These are phyloP conservation scores for Pulchroboletus neoregius DNA, from an alignment of 1,284 basidiomycete genomes.

Conservation along the genomic window DNA sequence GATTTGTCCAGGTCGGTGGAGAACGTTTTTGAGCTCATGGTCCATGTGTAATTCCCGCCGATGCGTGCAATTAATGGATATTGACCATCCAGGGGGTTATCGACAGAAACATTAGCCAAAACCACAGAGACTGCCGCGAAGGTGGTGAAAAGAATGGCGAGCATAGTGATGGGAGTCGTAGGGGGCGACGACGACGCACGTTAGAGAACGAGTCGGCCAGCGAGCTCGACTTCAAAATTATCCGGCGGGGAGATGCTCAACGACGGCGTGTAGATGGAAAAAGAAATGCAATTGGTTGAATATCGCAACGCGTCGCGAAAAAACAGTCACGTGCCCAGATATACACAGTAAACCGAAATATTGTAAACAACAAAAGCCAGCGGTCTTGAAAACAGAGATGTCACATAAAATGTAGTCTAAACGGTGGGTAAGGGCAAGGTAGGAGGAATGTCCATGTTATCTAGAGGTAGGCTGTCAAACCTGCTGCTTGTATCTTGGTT, in stretches of 20 bases:
- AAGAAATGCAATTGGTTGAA: slow-evolving; percentile 17
- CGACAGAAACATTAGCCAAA: slow-evolving; percentile 44
- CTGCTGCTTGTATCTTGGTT: slow-evolving; percentile 71
- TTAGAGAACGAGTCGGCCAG: slow-evolving; percentile 55
- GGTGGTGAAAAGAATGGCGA: slow-evolving; percentile 54
- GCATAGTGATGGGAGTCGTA: slow-evolving; percentile 55
- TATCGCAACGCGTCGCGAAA: slow-evolving; percentile 18
- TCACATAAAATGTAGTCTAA: too few relatives aligned
- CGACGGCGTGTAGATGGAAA: slow-evolving; percentile 6
- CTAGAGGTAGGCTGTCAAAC: slow-evolving; percentile 55
- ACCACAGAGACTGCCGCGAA: slow-evolving; percentile 38
- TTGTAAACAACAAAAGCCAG: slow-evolving; percentile 8
- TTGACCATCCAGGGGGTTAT: slow-evolving; percentile 53
- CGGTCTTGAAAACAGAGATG: too few relatives aligned
- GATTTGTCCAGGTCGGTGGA: slow-evolving; percentile 39
- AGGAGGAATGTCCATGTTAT: too few relatives aligned
- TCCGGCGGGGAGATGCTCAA: too few relatives aligned
- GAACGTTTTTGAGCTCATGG: slow-evolving; percentile 60
- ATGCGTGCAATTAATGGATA: slow-evolving; percentile 61
- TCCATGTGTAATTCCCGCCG: slow-evolving; percentile 58
- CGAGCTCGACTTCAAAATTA: slow-evolving; percentile 39
- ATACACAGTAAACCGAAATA: slow-evolving; percentile 13
- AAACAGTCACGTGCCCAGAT: slow-evolving; percentile 34
- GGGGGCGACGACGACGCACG: slow-evolving; percentile 42
- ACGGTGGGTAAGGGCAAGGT: slow-evolving; percentile 5